A percentile compares a stretch with the other conserved stretches of the same genome.
These are phyloP conservation scores for Zygosaccharomyces siamensis DNA, from an alignment of 805 yeast species.

Conservation along the genomic window DNA sequence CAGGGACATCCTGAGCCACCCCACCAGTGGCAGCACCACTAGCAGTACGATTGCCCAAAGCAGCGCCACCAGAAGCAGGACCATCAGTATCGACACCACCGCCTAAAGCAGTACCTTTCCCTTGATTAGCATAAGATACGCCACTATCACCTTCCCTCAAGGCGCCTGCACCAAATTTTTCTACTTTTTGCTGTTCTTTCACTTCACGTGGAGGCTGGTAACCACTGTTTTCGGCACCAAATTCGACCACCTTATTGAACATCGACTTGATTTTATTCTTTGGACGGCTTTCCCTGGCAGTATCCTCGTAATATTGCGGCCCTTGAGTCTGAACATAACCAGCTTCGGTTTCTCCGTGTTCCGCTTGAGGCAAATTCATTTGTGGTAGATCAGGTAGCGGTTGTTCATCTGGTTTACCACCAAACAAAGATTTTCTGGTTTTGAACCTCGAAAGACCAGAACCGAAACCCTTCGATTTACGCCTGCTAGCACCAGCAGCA, in stretches of 20 bases:
- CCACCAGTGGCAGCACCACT: too few species aligned
- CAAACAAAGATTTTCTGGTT: neutral
- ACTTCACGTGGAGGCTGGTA: slow-evolving; percentile 23
- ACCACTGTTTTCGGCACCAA: slow-evolving; percentile 34
- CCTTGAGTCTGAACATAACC: neutral
- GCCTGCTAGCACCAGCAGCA: neutral
- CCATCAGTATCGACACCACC: neutral
- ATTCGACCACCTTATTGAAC: slow-evolving; percentile 30
- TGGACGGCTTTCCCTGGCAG: neutral
- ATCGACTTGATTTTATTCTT: slow-evolving; percentile 24
- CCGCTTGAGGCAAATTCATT: neutral
- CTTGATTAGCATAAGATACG: neutral
- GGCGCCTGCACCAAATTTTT: neutral
- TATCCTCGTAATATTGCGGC: neutral
- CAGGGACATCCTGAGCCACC: too few species aligned
- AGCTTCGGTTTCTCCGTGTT: neutral
- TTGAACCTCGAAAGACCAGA: neutral
- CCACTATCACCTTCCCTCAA: neutral
- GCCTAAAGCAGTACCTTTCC: neutral
- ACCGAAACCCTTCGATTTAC: neutral
- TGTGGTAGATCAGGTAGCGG: neutral
- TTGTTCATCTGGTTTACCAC: neutral
- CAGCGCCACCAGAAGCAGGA: neutral
- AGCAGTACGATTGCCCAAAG: neutral
- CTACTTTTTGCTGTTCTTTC: neutral